Conservation (phyloP, 306 rosid genomes). For the Dalbergia cochinchinensis region DNA sequence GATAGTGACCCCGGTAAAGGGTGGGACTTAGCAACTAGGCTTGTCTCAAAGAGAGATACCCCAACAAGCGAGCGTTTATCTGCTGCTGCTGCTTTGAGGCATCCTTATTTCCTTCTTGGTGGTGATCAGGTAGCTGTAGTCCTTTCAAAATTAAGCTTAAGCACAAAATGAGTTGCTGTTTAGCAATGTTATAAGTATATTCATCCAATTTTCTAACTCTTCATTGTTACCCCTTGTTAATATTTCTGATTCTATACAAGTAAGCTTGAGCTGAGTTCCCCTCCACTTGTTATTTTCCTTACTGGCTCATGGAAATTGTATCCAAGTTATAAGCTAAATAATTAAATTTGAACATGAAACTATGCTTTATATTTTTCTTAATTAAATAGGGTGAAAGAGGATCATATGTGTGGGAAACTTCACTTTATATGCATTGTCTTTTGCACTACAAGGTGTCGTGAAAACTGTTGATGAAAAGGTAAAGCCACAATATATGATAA, state of each 20-base stretch:
- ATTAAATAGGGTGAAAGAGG: constrained; percentile 24
- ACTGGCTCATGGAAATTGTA: constrained; percentile 10
- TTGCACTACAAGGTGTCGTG: neutral
- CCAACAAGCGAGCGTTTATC: constrained; percentile 65
- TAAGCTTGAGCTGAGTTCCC: neutral
- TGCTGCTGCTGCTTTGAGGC: constrained; percentile 77
- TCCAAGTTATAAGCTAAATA: neutral
- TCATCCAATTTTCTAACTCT: neutral
- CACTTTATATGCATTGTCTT: constrained; percentile 18
- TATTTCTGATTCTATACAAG: neutral
- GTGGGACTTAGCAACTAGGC: constrained; percentile 79
- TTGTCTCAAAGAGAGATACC: constrained; percentile 65
- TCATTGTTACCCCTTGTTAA: neutral
- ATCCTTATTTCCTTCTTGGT: constrained; percentile 79
- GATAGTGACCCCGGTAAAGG: constrained; percentile 77
- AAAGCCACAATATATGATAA: constrained; percentile 8
- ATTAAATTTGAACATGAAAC: constrained; percentile 2
- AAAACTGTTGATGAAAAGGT: neutral
- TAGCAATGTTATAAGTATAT: constrained; percentile 30
- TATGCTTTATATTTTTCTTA: neutral
- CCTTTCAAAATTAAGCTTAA: constrained; percentile 69
- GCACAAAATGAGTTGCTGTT: constrained; percentile 53
- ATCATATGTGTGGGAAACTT: neutral
- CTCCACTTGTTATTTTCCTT: neutral
- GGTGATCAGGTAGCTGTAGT: constrained; percentile 80